Base-by-base conservation (phyloP, 2,329 filamentous ascomycete genomes). In the Hypoxylon rubiginosum region DNA sequence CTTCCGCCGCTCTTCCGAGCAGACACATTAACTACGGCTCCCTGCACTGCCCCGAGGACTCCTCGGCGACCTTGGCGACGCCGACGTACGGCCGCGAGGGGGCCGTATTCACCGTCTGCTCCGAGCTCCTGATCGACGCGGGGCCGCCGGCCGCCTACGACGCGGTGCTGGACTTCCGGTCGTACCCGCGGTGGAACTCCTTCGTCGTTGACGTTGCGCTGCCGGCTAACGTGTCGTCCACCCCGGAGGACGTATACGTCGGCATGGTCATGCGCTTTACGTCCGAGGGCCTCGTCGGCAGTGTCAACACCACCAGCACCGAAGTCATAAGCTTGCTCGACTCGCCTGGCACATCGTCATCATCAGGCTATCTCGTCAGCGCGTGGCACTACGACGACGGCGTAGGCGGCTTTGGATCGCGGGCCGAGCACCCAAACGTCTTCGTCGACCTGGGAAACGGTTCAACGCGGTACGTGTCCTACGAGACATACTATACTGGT, bases 401-500 rank as follows among this genome's bases (percentile, higher is more conserved):
- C 0, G 21, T 72, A 6, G 64, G 56, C 6, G 70, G 69, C 2
- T 3, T 61, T 5, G 67, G 65, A 15, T 43, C 64, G 17, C 54
- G 68, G 6, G 72, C 73, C 1, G 73, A 75, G 52, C 74, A 75
- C 48, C 71, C 73, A 0, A 71, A 66, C 19, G 68, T 76, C 13
- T 62, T 75, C 17, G 64, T 72, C 17, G 67, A 69, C 11, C 26
- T 64, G n/a, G 72, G 69, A 2, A 54, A 70, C 24, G 69, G 66
- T 2, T 65, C 66, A 13, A 75, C 74, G 6, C 62, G 69, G 32
- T 71, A 73, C 43, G 52, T 75, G 9, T 75, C 73, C 17, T 76
- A 73, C 50, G 74, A 75, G 62, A 75, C 73, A 17, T 76, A 73
- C 45, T 76, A 75, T 46, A 46, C 66, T 6, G 71, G 69, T 4